These are phyloP conservation scores for Lactarius psammicola DNA, from an alignment of 768 basidiomycete species.

Conservation along the genomic window DNA sequence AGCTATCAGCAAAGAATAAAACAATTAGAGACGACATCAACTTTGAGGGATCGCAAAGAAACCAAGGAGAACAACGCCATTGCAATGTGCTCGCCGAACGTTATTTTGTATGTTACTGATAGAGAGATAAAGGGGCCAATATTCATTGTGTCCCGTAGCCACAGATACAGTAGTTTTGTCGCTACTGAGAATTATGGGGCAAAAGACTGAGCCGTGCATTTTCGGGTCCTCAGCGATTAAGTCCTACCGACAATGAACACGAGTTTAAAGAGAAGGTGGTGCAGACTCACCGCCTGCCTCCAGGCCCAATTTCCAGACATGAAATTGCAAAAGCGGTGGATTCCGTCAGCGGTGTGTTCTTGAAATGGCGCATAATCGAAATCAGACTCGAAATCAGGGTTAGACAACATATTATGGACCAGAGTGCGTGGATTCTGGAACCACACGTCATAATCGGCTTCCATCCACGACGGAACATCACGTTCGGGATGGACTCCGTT, in stretches of 20 bases:
- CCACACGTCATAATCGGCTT: too few relatives aligned
- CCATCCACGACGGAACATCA: too few relatives aligned
- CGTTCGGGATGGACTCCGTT: too few relatives aligned
- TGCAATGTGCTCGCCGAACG: constrained; percentile 31
- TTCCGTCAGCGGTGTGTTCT: too few relatives aligned
- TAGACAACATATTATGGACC: too few relatives aligned
- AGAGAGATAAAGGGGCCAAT: constrained; percentile 31
- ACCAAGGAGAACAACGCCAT: constrained; percentile 30
- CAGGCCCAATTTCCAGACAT: constrained; percentile 46
- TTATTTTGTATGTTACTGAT: constrained; percentile 32
- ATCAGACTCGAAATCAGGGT: too few relatives aligned
- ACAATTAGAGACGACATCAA: too few relatives aligned
- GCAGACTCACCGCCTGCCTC: constrained; percentile 37
- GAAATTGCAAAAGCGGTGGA: constrained; percentile 30
- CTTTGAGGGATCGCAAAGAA: constrained; percentile 38
- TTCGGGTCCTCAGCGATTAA: constrained; percentile 7
- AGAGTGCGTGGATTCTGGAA: too few relatives aligned
- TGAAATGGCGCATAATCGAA: too few relatives aligned
- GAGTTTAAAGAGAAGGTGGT: too few relatives aligned
- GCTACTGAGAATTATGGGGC: constrained; percentile 31
- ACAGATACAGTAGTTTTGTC: constrained; percentile 36
- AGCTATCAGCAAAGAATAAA: too few relatives aligned
- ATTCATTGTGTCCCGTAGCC: constrained; percentile 31
- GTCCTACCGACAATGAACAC: too few relatives aligned
- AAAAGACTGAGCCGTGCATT: constrained; percentile 22